These are phyloP conservation scores for Candida orba DNA, from an alignment of 805 yeast genomes.

Conservation along the genomic window DNA sequence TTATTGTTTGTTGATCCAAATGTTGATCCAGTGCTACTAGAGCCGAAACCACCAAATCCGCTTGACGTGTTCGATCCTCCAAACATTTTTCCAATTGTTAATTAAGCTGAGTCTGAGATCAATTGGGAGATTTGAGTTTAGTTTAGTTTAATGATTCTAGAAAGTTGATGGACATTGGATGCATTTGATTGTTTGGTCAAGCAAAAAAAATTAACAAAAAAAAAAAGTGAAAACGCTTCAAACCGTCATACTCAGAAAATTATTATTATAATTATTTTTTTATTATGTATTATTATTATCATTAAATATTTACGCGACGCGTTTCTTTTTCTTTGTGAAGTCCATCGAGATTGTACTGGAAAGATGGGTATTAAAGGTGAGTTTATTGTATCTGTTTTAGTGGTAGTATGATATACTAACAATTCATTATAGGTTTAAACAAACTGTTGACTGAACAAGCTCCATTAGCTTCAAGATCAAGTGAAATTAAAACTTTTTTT, in stretches of 20 bases:
- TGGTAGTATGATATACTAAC: neutral
- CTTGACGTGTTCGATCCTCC: slow-evolving; percentile 20
- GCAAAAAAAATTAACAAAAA: neutral
- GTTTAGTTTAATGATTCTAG: neutral
- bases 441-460: slow-evolving; percentile 86
- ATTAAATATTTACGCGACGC: neutral
- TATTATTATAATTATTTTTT: too few species aligned
- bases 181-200: neutral
- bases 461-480: slow-evolving; percentile 67
- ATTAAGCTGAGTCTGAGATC: neutral
- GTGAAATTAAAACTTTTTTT: slow-evolving; percentile 77
- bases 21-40: slow-evolving; percentile 21
- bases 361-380: slow-evolving; percentile 46
- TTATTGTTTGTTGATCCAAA: slow-evolving; percentile 22
- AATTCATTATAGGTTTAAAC: slow-evolving; percentile 53
- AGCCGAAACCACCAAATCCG: slow-evolving; percentile 30
- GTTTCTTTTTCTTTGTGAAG: neutral
- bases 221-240: neutral
- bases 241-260: too few species aligned
- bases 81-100: slow-evolving; percentile 16
- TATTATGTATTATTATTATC: too few species aligned
- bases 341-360: neutral
- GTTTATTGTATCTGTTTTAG: slow-evolving; percentile 5
- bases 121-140: neutral
- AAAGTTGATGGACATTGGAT: too few species aligned